Evolutionary conservation across 2,329 filamentous ascomycete species (phyloP).

Genomic region (Plenodomus biglobosus): DNA sequence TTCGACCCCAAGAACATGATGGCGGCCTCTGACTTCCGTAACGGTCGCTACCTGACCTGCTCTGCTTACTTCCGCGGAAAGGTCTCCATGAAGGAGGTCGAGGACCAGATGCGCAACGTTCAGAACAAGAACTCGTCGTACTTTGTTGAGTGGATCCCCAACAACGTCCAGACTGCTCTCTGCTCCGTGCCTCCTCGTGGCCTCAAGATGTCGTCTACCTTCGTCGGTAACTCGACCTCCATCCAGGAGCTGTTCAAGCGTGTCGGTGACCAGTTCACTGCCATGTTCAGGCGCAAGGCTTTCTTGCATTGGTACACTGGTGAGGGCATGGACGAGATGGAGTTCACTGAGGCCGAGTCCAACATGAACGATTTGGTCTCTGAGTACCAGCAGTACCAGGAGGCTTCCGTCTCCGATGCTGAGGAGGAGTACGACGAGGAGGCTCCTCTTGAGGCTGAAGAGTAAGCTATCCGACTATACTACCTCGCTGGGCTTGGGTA

Average conservation of each 20-base stretch:
- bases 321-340: constrained; percentile 99
- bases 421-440: constrained; percentile 96
- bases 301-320: constrained; percentile 99
- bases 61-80: constrained; percentile 99
- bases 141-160: constrained; percentile 99
- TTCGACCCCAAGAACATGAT: constrained; percentile 99
- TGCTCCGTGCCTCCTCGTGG: constrained; percentile 98
- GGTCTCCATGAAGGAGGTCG: constrained; percentile 99
- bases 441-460: constrained; percentile 69
- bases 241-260: constrained; percentile 99
- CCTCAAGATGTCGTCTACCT: constrained; percentile 98
- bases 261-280: constrained; percentile 98
- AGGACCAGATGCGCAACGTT: constrained; percentile 99
- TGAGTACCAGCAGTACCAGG: constrained; percentile 99
- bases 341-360: constrained; percentile 99
- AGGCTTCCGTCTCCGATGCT: constrained; percentile 94
- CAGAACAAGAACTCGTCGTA: constrained; percentile 99
- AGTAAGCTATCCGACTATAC: constrained; percentile 44
- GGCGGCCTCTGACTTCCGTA: constrained; percentile 99
- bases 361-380: constrained; percentile 99
- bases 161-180: constrained; percentile 99
- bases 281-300: constrained; percentile 99
- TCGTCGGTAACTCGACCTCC: constrained; percentile 98
- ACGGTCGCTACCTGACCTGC: constrained; percentile 99
- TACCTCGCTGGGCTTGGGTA: constrained; percentile 21